phyloP scores from a whole-genome alignment of 1,139 yeast species.

The Diutina catenulata region DNA sequence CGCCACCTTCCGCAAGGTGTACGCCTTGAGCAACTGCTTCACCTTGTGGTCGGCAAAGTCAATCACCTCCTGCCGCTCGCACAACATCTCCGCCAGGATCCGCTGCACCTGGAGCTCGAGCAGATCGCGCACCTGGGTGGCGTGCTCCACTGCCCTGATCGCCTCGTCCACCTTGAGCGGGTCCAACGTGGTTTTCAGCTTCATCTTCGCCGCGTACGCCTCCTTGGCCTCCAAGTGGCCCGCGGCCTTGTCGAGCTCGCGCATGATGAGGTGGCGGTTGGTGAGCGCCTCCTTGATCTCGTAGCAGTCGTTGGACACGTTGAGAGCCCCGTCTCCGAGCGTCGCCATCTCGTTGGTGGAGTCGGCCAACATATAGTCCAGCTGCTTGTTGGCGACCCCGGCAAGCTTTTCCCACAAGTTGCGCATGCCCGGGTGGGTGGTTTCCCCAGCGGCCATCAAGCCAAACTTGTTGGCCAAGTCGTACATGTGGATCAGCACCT shows the following conservation, averaged over 20 bases:
- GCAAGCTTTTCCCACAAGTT: conserved; percentile 76
- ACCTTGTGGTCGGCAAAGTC: conserved; percentile 46
- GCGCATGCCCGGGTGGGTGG: conserved; percentile 50
- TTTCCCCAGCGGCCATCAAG: conserved; percentile 39
- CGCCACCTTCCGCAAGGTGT: conserved; percentile 64
- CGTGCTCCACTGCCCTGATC: conserved; percentile 63
- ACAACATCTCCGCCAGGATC: conserved; percentile 76
- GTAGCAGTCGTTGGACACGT: conserved; percentile 63
- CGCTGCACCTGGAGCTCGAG: conserved; percentile 65
- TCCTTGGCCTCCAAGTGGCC: conserved; percentile 60
- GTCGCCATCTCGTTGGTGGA: conserved; percentile 67
- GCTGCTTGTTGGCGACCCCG: conserved; percentile 53
- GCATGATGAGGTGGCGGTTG: conserved; percentile 82
- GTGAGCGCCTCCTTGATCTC: conserved; percentile 88
- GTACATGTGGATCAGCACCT: conserved; percentile 42
- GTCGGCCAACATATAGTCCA: conserved; percentile 67
- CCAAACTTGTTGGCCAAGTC: conserved; percentile 55
- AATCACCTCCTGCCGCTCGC: conserved; percentile 52
- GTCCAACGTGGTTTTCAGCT: conserved; percentile 64
- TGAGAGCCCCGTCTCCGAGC: conserved; percentile 62
- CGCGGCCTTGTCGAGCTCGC: conserved; percentile 77
- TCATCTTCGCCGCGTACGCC: conserved; percentile 61
- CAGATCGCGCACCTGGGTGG: conserved; percentile 68
- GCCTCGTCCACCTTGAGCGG: conserved; percentile 91
- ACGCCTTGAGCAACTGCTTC: conserved; percentile 41